Evolutionary conservation across 2,329 filamentous ascomycete genomes (phyloP).

Genomic region (Neocatenulostroma microsporum): DNA sequence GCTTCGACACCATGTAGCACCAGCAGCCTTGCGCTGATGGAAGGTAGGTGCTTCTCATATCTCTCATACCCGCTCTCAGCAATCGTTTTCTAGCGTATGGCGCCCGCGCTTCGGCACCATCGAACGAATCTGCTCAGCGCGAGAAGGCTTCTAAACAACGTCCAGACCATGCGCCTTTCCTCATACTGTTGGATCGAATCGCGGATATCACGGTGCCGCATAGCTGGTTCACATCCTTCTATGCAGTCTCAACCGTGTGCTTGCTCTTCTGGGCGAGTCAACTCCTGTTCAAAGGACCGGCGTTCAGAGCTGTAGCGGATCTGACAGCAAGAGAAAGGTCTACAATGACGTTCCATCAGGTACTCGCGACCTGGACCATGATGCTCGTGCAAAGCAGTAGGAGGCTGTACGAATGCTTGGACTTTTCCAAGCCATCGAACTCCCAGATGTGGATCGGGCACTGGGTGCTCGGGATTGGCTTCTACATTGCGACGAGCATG

Average conservation of each 20-base stretch:
- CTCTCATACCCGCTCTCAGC: conserved; percentile 44
- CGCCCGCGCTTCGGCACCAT: conserved; percentile 37
- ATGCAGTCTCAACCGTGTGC: conserved; percentile 60
- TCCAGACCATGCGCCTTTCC: conserved; percentile 12
- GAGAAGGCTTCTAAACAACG: conserved; percentile 6
- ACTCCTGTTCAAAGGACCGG: conserved; percentile 46
- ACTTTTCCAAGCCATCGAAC: conserved; percentile 56
- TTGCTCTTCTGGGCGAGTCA: conserved; percentile 64
- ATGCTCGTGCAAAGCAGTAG: conserved; percentile 68
- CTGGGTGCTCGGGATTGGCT: conserved; percentile 69
- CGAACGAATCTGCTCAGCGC: conserved; percentile 5
- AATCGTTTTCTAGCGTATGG: conserved; percentile 55
- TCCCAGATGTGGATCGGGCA: conserved; percentile 81
- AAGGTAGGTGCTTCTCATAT: conserved; percentile 44
- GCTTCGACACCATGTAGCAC: conserved; percentile 1
- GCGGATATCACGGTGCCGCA: conserved; percentile 65
- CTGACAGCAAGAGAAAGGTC: not conserved
- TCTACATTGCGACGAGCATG: conserved; percentile 66
- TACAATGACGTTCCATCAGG: conserved; percentile 52
- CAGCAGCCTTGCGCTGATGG: conserved; percentile 15
- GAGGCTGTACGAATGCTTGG: conserved; percentile 66
- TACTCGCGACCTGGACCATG: conserved; percentile 60
- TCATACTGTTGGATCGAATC: conserved; percentile 35
- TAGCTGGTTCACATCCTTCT: conserved; percentile 84
- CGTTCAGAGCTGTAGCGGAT: conserved; percentile 44